A percentile compares a stretch with the other conserved stretches of the same genome.
Evolutionary conservation across 2,329 filamentous ascomycete species (phyloP).

Genomic region (Bipolaris victoriae): DNA sequence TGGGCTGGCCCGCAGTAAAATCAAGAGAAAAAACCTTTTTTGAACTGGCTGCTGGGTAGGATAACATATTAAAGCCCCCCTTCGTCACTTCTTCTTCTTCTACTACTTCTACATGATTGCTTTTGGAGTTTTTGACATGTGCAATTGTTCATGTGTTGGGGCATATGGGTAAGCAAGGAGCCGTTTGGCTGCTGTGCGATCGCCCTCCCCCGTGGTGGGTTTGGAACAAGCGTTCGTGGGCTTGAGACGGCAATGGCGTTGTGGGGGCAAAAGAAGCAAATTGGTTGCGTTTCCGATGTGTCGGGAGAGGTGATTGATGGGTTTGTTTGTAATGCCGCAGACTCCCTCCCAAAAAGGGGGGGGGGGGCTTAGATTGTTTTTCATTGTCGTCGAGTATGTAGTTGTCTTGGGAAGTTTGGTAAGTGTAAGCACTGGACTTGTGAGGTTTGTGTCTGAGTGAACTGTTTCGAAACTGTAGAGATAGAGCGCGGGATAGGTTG

Average conservation of each 20-base stretch:
- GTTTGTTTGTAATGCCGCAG: neutral
- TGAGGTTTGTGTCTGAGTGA: neutral
- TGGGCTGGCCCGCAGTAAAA: neutral
- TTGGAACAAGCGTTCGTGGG: neutral
- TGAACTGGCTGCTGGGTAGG: neutral
- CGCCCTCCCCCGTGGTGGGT: neutral
- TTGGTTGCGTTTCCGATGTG: neutral
- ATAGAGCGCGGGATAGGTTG: neutral
- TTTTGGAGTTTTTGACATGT: no score
- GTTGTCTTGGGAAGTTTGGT: neutral
- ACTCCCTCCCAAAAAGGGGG: neutral
- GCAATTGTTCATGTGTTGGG: no score
- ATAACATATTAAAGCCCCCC: neutral
- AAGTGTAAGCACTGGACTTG: neutral
- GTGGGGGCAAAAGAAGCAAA: neutral
- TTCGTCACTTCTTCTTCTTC: neutral
- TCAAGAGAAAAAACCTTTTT: neutral
- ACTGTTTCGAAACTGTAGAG: slow-evolving; percentile 1
- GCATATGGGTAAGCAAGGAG: neutral
- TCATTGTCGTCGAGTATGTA: neutral
- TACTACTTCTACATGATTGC: no score
- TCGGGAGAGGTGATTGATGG: neutral
- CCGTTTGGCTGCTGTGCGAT: neutral
- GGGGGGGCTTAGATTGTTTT: neutral
- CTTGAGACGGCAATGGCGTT: neutral